Conservation (phyloP, 176 grass and related monocot species). For the Oryza rufipogon region DNA sequence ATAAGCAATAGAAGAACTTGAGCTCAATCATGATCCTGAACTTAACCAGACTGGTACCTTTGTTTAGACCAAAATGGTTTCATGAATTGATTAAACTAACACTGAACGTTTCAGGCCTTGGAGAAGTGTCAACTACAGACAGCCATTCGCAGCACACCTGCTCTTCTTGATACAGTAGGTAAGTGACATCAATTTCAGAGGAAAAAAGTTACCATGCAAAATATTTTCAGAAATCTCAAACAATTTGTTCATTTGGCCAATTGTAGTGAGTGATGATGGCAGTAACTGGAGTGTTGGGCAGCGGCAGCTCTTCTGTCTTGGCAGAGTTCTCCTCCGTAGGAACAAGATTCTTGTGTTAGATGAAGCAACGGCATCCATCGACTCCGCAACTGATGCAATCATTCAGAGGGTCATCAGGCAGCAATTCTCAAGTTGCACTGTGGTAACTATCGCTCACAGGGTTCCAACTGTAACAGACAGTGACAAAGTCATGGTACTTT, state of each 20-base stretch:
- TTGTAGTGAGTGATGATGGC: constrained; percentile 82
- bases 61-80: neutral
- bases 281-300: constrained; percentile 92
- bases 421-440: constrained; percentile 78
- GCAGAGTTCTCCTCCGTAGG: constrained; percentile 78
- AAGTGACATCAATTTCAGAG: neutral
- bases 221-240: neutral
- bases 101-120: constrained; percentile 61
- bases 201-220: neutral
- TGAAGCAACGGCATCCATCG: constrained; percentile 91
- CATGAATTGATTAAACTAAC: constrained; percentile 23
- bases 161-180: constrained; percentile 91
- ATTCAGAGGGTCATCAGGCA: constrained; percentile 83
- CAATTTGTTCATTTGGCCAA: neutral
- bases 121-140: constrained; percentile 87
- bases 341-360: constrained; percentile 89
- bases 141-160: constrained; percentile 59
- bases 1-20: constrained; percentile 24
- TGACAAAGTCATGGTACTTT: constrained; percentile 91
- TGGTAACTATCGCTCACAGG: constrained; percentile 90
- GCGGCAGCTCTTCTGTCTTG: constrained; percentile 93
- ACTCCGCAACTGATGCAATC: constrained; percentile 85
- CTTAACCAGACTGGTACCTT: constrained; percentile 1
- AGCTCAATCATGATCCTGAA: constrained; percentile 3
- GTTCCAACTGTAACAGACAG: constrained; percentile 92